Evolutionary conservation across 495 filamentous ascomycete genomes (phyloP).

Genomic region (Penicillium silybi): DNA sequence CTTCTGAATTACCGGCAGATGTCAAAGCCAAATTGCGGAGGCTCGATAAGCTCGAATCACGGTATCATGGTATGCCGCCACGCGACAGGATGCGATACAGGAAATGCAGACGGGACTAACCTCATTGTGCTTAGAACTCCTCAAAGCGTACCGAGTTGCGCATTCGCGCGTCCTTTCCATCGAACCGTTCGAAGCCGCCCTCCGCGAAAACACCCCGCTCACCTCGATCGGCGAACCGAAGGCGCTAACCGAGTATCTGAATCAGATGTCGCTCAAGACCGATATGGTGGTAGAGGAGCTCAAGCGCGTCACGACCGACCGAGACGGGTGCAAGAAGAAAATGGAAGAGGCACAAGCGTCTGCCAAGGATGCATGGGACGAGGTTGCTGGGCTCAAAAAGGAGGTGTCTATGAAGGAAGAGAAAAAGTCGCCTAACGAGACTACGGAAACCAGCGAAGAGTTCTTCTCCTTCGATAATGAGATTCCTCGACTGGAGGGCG

Average conservation of each 20-base stretch:
- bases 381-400: constrained; percentile 48
- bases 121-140: constrained; percentile 56
- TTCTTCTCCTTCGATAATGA: constrained; percentile 88
- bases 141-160: constrained; percentile 86
- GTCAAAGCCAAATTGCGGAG: constrained; percentile 63
- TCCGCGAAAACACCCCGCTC: constrained; percentile 87
- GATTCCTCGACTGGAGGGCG: constrained; percentile 59
- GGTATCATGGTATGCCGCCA: constrained; percentile 68
- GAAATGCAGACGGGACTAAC: constrained; percentile 2
- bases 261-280: constrained; percentile 75
- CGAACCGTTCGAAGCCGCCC: constrained; percentile 85
- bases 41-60: constrained; percentile 80
- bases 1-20: constrained; percentile 68
- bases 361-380: constrained; percentile 52
- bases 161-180: constrained; percentile 80
- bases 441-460: constrained; percentile 59
- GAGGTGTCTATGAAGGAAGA: constrained; percentile 24
- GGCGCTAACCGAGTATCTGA: constrained; percentile 89
- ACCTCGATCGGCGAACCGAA: constrained; percentile 82
- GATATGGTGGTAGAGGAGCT: constrained; percentile 92
- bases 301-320: constrained; percentile 79
- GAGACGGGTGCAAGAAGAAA: constrained; percentile 75
- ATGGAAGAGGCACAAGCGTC: constrained; percentile 65
- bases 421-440: constrained; percentile 20
- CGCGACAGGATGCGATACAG: neutral